phyloP scores from a whole-genome alignment of 306 rosid species.

The Potentilla sterilis region DNA sequence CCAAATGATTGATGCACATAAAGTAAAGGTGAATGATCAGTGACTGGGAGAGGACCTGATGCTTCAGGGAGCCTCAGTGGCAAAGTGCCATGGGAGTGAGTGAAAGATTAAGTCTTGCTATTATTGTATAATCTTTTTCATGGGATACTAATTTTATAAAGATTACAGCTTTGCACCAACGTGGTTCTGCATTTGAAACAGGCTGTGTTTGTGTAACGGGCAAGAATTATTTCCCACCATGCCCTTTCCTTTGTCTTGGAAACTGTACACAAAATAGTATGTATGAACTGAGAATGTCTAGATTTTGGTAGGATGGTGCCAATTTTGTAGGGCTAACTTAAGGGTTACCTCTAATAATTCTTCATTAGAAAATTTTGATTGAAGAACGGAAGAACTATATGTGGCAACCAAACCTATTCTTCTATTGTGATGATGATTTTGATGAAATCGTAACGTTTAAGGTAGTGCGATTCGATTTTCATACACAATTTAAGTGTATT shows the following conservation, averaged over 20 bases:
- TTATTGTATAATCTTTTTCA: not conserved
- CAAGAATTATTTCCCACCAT: not conserved
- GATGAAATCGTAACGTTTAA: too few relatives aligned
- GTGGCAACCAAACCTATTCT: not conserved
- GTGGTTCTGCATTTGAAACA: constrained; percentile 1
- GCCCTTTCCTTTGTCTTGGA: not conserved
- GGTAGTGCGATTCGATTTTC: too few relatives aligned
- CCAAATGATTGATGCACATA: not conserved
- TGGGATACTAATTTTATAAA: not conserved
- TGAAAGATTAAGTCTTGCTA: not conserved
- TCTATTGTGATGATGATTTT: too few relatives aligned
- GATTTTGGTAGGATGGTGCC: not conserved
- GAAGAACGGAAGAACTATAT: not conserved
- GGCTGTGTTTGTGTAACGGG: constrained; percentile 6
- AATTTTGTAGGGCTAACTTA: not conserved
- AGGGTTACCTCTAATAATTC: too few relatives aligned
- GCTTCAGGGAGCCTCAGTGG: not conserved
- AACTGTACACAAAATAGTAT: not conserved
- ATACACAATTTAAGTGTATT: too few relatives aligned
- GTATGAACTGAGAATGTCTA: not conserved
- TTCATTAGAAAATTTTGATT: too few relatives aligned
- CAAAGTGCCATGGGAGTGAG: constrained; percentile 3
- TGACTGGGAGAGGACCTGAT: not conserved
- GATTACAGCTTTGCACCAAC: constrained; percentile 2
- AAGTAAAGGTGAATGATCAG: not conserved